Percentiles rank a stretch among this genome's conserved stretches.
Evolutionary conservation across 495 filamentous ascomycete genomes (phyloP).

Genomic region (Aspergillus coremiiformis): DNA sequence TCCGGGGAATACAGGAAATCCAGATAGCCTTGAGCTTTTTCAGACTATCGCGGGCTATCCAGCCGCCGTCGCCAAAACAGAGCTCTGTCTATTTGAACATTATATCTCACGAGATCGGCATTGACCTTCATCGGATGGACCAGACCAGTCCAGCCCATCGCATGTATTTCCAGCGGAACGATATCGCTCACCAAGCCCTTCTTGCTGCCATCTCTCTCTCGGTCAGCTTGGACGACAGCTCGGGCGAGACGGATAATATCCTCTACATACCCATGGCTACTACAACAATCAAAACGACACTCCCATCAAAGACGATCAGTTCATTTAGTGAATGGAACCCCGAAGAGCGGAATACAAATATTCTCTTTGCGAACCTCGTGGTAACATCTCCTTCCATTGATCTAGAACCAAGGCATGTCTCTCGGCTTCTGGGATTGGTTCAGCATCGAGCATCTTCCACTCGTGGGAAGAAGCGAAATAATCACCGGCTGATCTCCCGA

Average conservation of each 20-base stretch:
- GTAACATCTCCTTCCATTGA: conserved; percentile 94
- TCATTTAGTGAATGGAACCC: conserved; percentile 64
- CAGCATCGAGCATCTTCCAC: conserved; percentile 48
- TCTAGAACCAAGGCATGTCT: conserved; percentile 88
- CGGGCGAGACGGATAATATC: conserved; percentile 75
- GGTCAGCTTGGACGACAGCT: conserved; percentile 81
- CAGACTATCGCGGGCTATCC: conserved; percentile 71
- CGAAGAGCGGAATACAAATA: conserved; percentile 88
- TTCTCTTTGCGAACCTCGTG: conserved; percentile 91
- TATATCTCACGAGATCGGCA: conserved; percentile 90
- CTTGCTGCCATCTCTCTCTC: conserved; percentile 88
- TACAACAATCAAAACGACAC: conserved; percentile 85
- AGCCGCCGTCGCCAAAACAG: conserved; percentile 55
- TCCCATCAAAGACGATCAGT: conserved; percentile 90
- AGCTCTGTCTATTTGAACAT: conserved; percentile 71
- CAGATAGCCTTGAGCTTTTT: conserved; percentile 94
- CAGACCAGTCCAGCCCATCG: conserved; percentile 90
- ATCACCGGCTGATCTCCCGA: conserved; percentile 73
- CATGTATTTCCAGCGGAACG: conserved; percentile 95
- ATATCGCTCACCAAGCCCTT: conserved; percentile 92
- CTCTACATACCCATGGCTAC: conserved; percentile 97
- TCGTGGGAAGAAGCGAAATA: conserved; percentile 38
- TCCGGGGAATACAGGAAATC: conserved; percentile 90
- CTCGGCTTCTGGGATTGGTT: conserved; percentile 70
- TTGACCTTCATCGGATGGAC: conserved; percentile 90